Evolutionary conservation across 2,329 filamentous ascomycete genomes (phyloP).

Genomic region (Xylariaceae sp.): DNA sequence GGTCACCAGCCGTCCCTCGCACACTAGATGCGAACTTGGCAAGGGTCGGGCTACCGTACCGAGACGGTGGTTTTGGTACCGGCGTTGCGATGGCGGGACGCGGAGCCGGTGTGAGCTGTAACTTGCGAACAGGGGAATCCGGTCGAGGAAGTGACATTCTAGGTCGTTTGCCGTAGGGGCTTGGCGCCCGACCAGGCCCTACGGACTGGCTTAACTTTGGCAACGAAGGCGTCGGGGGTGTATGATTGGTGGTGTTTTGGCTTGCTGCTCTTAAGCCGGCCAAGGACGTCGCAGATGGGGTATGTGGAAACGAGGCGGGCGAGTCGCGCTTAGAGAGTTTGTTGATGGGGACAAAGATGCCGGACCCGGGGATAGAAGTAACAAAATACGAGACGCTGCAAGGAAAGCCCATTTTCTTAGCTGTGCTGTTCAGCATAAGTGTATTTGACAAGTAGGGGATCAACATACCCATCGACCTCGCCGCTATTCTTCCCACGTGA

Average conservation of each 20-base stretch:
- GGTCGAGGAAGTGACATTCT: slow-evolving; percentile 79
- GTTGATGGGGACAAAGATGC: slow-evolving; percentile 86
- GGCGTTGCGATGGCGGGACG: slow-evolving; percentile 55
- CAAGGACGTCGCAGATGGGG: slow-evolving; percentile 61
- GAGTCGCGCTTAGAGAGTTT: slow-evolving; percentile 69
- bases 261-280: slow-evolving; percentile 47
- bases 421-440: slow-evolving; percentile 11
- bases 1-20: slow-evolving; percentile 55
- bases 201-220: slow-evolving; percentile 86
- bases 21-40: slow-evolving; percentile 60
- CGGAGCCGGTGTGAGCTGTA: slow-evolving; percentile 56
- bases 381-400: slow-evolving; percentile 69
- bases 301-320: slow-evolving; percentile 52
- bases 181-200: slow-evolving; percentile 66
- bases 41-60: slow-evolving; percentile 59
- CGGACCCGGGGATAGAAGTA: slow-evolving; percentile 71
- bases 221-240: slow-evolving; percentile 59
- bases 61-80: slow-evolving; percentile 43
- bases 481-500: slow-evolving; percentile 88
- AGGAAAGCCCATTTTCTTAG: slow-evolving; percentile 16
- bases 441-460: too few relatives aligned
- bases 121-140: slow-evolving; percentile 74
- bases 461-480: slow-evolving; percentile 81
- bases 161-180: slow-evolving; percentile 64
- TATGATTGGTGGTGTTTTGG: slow-evolving; percentile 56